Conservation (phyloP, 495 filamentous ascomycete genomes). For the Apodospora peruviana region DNA sequence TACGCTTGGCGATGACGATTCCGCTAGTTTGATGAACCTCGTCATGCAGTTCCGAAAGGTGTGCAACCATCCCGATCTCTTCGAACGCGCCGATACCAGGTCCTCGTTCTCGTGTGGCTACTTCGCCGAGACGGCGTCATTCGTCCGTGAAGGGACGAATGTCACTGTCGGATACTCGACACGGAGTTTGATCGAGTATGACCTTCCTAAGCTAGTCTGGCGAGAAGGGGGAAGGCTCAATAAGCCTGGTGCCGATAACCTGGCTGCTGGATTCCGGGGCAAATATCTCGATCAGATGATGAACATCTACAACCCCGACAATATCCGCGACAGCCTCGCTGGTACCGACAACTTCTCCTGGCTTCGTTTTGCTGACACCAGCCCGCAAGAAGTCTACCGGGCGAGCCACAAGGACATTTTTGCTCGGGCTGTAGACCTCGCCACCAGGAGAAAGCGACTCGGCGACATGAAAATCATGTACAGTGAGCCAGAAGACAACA, state of each 20-base stretch:
- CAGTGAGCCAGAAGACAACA: conserved; percentile 46
- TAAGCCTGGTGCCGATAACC: conserved; percentile 69
- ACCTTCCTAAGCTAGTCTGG: conserved; percentile 73
- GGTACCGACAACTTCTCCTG: conserved; percentile 74
- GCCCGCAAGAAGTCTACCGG: conserved; percentile 61
- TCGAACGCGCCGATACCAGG: conserved; percentile 86
- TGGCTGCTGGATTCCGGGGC: conserved; percentile 65
- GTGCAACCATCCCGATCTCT: conserved; percentile 96
- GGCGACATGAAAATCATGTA: conserved; percentile 37
- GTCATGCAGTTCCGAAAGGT: conserved; percentile 99
- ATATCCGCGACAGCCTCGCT: conserved; percentile 56
- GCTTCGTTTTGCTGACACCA: conserved; percentile 79
- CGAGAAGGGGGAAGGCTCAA: conserved; percentile 69
- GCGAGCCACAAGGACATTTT: conserved; percentile 53
- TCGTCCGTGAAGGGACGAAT: conserved; percentile 78
- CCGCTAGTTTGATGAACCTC: conserved; percentile 94
- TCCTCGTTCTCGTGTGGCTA: conserved; percentile 76
- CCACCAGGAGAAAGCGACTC: conserved; percentile 47
- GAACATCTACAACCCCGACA: conserved; percentile 83
- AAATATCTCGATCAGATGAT: conserved; percentile 71
- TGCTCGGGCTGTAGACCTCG: conserved; percentile 55
- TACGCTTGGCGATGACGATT: conserved; percentile 90
- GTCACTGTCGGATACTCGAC: conserved; percentile 83
- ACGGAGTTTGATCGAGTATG: conserved; percentile 77
- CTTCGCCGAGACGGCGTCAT: conserved; percentile 92